A percentile compares a stretch with the other conserved stretches of the same genome.
Evolutionary conservation across 2,329 filamentous ascomycete species (phyloP).

Genomic region (Diaporthe amygdali): DNA sequence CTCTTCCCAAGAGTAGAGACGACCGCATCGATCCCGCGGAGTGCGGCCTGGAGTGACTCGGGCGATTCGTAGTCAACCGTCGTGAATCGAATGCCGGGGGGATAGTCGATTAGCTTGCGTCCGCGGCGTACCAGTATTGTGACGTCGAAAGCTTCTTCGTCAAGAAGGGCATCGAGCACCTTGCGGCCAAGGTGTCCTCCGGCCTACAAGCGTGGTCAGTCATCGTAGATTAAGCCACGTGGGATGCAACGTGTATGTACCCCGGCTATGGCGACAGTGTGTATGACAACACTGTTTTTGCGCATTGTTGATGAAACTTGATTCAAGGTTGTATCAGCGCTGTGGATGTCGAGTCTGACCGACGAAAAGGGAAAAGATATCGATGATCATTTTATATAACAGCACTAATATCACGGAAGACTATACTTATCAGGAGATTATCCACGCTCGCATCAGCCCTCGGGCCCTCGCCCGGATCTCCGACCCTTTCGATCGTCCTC

Average conservation of each 20-base stretch:
- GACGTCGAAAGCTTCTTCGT: neutral
- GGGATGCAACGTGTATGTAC: neutral
- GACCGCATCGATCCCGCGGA: constrained; percentile 61
- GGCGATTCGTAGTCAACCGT: constrained; percentile 50
- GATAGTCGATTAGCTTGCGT: constrained; percentile 15
- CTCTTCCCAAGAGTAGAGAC: constrained; percentile 53
- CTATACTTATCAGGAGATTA: neutral
- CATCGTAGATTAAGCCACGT: neutral
- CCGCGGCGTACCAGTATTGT: neutral
- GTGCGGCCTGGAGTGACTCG: constrained; percentile 47
- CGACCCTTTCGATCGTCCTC: neutral
- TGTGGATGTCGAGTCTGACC: neutral
- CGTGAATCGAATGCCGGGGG: constrained; percentile 46
- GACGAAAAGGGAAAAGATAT: neutral
- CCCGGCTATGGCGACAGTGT: neutral
- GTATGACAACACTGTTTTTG: neutral
- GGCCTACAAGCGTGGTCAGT: neutral
- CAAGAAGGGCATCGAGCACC: neutral
- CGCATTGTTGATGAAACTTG: neutral
- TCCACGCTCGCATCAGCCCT: neutral
- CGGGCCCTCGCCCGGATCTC: neutral
- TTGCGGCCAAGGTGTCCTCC: neutral
- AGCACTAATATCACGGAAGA: neutral
- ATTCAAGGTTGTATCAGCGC: neutral
- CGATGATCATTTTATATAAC: neutral